Evolutionary conservation across 306 rosid species (phyloP), one percentile per base, ranked within the genome.

Genomic region (Quercus gilva): DNA sequence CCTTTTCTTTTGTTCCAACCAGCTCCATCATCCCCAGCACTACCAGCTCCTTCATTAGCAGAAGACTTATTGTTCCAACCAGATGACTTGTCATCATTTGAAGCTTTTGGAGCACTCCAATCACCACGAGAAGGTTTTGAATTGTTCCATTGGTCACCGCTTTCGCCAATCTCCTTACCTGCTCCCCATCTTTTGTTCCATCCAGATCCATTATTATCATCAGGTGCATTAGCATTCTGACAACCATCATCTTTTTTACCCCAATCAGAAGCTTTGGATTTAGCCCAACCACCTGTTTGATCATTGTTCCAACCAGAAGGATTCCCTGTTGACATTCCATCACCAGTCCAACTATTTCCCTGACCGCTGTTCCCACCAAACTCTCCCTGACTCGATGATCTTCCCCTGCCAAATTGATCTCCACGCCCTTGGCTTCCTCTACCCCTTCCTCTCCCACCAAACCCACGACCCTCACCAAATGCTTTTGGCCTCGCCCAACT

Each of bases 331-430:
- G 49, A 31, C 21, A 29, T 31, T 17, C 72, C 72, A 67, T 64
- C 70, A 64, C 31, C 31, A 15, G 25, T 67, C 37, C 25, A 31
- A 28, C 6, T 67, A 33, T 67, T 35, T 60, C 49, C 79, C 29
- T 9, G 45, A 61, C 19, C 71, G 2, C 33, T 59, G 18, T 75
- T 75, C 78, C 78, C 61, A 31, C 43, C 71, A 60, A 58, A 41
- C 25, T 59, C 45, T 37, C 55, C 58, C 37, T 60, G 78, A 59
- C 45, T 26, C 19, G 10, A 75, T 75, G 78, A 75, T 28, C 78
- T 60, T 58, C 78, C 59, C 78, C 78, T 25, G 78, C 71, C 78
- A 75, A 43, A 75, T 59, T 75, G 71, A 60, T 61, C 78, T 43
- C 71, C 43, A 75, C 71, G 71, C 45, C 78, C 70, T 19, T 14